Base-by-base conservation (phyloP, 106 monocot species). In the Platanthera zijinensis region DNA sequence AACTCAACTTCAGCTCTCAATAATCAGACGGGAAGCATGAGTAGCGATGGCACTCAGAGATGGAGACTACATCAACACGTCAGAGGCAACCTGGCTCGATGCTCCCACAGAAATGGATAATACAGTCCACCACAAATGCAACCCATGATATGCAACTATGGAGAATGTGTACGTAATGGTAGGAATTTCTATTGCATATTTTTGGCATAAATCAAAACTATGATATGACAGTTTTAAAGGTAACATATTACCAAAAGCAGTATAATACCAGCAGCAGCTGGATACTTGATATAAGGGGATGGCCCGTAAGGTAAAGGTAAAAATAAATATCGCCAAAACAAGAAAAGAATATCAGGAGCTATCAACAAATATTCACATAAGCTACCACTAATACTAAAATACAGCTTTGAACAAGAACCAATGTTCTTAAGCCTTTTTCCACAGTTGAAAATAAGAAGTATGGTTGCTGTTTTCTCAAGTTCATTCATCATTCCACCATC, bases 341-440 rank as follows among this genome's bases (percentile, higher is more conserved):
- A 70, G 70, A 48, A 70, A 66, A 25, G 28, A 21, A 8, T 8
- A 10, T 25, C 28, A 25, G 64, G 32, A 66, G 59, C 59, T 66
- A 32, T 11, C 66, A 3, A 11, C 4, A 66, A 66, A 32, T 32
- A 5, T 19, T 18, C 9, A 61, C 21, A 30, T 66, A 66, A 66
- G 30, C 66, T 66, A 39, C 10, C 66, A 32, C 66, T 12, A 11
- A 66, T 66, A 32, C 66, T 66, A 66, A 30, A 66, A 32, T 66
- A 70, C 48, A 70, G 70, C 48, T 70, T 70, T 70, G 17, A 70
- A 47, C 17, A 6, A 66, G 48, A 47, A 70, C 15, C 68, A 68
- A 68, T 7, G n/a, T 48, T 7, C 13, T 47, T 10, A 48, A 70
- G 70, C 70, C 48, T 48, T 48, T n/a, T 70, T 48, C 48, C 25